phyloP scores from a whole-genome alignment of 371 early-diverging fungal species.

The Coemansia sp. region DNA sequence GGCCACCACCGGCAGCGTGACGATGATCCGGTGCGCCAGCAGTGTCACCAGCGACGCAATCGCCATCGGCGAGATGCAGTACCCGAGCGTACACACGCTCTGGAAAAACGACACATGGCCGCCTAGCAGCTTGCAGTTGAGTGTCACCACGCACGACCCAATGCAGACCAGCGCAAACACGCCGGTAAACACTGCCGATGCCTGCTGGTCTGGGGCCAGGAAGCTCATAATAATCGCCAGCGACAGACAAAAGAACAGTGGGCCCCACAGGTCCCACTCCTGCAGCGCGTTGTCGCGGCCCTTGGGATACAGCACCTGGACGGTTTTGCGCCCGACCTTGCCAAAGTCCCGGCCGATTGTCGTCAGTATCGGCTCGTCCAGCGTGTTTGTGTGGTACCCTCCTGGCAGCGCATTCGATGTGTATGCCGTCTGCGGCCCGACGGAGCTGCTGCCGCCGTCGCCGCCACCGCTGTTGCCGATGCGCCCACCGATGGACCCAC shows the following conservation, averaged over 20 bases:
- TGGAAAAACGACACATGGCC: conserved; percentile 92
- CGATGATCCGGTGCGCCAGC: conserved; percentile 63
- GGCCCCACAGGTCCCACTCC: conserved; percentile 92
- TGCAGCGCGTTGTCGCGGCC: conserved; percentile 45
- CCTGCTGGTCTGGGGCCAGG: conserved; percentile 67
- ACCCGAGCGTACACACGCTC: conserved; percentile 92
- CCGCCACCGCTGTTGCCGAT: conserved; percentile 8
- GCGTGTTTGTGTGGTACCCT: conserved; percentile 62
- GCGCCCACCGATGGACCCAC: conserved; percentile 45
- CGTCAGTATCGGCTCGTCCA: conserved; percentile 87
- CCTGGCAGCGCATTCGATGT: conserved; percentile 41
- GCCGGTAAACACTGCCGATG: conserved; percentile 82
- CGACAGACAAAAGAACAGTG: conserved; percentile 82
- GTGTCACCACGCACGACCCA: conserved; percentile 88
- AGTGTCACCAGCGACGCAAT: conserved; percentile 70
- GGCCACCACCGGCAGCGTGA: conserved; percentile 68
- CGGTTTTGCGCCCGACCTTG: conserved; percentile 47
- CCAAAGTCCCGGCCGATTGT: conserved; percentile 51
- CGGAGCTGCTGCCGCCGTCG: conserved; percentile 3
- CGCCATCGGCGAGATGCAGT: conserved; percentile 92
- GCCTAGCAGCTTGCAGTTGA: conserved; percentile 90
- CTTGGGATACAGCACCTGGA: conserved; percentile 46
- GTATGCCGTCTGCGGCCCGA: conserved; percentile 35
- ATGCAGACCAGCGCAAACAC: conserved; percentile 90
- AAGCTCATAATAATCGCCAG: conserved; percentile 74